Conservation (phyloP, 73 alveolate genomes). For the Paramecium biaurelia region DNA sequence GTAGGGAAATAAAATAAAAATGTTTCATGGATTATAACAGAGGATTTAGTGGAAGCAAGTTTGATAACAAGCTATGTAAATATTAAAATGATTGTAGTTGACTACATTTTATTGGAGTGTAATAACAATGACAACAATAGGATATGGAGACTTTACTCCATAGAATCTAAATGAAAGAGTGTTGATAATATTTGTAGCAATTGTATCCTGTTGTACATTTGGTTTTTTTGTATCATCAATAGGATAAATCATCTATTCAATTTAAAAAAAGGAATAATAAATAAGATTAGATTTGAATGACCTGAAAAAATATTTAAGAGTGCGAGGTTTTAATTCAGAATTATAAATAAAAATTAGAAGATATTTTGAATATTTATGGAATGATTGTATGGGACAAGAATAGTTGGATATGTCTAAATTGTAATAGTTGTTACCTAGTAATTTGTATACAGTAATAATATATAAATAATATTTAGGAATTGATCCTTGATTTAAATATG, state of each 20-base stretch:
- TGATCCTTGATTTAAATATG: constrained; percentile 34
- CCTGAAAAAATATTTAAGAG: neutral
- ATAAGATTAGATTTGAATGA: constrained; percentile 13
- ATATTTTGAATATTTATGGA: constrained; percentile 36
- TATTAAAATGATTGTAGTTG: neutral
- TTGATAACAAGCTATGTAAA: neutral
- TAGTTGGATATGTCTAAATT: neutral
- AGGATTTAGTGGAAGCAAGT: neutral
- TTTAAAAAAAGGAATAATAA: neutral
- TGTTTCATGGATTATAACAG: neutral
- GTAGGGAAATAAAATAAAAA: neutral
- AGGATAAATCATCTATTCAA: constrained; percentile 12
- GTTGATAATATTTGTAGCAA: constrained; percentile 43
- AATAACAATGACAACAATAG: constrained; percentile 60
- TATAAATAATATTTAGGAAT: neutral
- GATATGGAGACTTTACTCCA: constrained; percentile 64
- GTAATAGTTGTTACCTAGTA: neutral
- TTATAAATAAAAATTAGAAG: constrained; percentile 6
- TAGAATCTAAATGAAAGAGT: neutral
- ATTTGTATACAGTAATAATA: neutral
- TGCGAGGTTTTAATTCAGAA: constrained; percentile 1
- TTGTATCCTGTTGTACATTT: constrained; percentile 52
- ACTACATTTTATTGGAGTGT: constrained; percentile 51
- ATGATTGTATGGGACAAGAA: neutral
- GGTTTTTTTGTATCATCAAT: constrained; percentile 34